Evolutionary conservation across 768 basidiomycete species (phyloP), one percentile per base, ranked within the genome.

Genomic region (Infundibulicybe gibba): DNA sequence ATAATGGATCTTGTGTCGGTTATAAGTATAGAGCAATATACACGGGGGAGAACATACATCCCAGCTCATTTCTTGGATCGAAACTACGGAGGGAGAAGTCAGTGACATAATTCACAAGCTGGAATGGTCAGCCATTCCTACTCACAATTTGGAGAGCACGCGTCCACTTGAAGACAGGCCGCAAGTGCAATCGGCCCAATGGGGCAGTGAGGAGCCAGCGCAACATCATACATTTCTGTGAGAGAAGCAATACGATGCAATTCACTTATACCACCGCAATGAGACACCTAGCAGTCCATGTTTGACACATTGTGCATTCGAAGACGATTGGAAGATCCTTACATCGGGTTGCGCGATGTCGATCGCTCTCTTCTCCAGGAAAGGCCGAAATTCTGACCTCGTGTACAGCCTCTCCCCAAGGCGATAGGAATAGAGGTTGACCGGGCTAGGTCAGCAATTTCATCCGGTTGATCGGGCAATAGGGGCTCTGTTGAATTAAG

Each of bases 331-430:
- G 21, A 15, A 19, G 15, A 17, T 63, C 25, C 71, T 47, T 45
- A 83, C 78, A 57, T 86, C 85, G 13, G 84, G 84, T 58, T 87
- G 85, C 0, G 78, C 79, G 49, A 86, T 81, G 54, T 85, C 83
- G 49, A 87, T 75, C 4, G 77, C 79, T 12, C 83, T 70, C 35
- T 68, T 63, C 53, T 85, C 85, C 40, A 86, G 68, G 62, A 83
- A 85, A 0, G 81, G 82, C 2, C 83, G 71, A 54, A 81, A 81
- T 51, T 87, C 84, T 41, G 73, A 64, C 3, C 81, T 73, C 6
- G 78, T 77, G 61, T 76, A 84, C 1, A 87, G 70, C 16, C 85
- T 70, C 56, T 87, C 85, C 85, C 78, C 6, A 84, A 67, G 5
- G 69, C 71, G 50, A 85, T 83, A 5, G 84, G 85, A 5, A 74